Evolutionary conservation across 176 grass and related monocot species (phyloP).

Genomic region (Oryza coarctata): DNA sequence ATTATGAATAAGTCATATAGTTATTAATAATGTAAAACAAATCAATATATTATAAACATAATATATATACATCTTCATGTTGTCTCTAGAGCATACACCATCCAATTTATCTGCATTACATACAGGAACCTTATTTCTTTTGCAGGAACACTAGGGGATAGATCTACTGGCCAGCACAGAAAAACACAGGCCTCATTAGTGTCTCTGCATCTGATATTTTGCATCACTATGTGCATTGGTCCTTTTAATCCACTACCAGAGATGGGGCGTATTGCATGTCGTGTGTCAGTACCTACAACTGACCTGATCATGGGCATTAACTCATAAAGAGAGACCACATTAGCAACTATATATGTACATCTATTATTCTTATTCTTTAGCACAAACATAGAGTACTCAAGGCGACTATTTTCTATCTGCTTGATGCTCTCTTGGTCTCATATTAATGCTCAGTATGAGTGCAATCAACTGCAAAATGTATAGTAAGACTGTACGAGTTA

Average conservation of each 20-base stretch:
- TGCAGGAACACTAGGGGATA: background rate
- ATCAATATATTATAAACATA: too few relatives aligned
- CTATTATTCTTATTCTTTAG: constrained; percentile 22
- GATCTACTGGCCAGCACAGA: background rate
- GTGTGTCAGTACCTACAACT: background rate
- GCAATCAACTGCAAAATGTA: constrained; percentile 55
- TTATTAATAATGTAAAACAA: too few relatives aligned
- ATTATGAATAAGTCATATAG: too few relatives aligned
- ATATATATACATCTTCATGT: too few relatives aligned
- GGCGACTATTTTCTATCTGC: constrained; percentile 35
- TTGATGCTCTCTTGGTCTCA: constrained; percentile 42
- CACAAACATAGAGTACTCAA: constrained; percentile 3
- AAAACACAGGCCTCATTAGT: background rate
- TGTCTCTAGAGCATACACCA: too few relatives aligned
- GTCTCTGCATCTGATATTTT: constrained; percentile 25
- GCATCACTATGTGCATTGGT: constrained; percentile 1
- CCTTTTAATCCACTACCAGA: background rate
- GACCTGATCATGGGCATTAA: background rate
- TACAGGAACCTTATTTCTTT: background rate
- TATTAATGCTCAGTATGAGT: constrained; percentile 51
- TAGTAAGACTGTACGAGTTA: background rate
- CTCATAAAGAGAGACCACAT: background rate
- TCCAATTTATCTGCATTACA: background rate
- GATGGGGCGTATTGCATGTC: background rate
- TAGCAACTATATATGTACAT: constrained; percentile 13